These are phyloP conservation scores for Jamesozyma piceae DNA, from an alignment of 805 yeast genomes.

Conservation along the genomic window DNA sequence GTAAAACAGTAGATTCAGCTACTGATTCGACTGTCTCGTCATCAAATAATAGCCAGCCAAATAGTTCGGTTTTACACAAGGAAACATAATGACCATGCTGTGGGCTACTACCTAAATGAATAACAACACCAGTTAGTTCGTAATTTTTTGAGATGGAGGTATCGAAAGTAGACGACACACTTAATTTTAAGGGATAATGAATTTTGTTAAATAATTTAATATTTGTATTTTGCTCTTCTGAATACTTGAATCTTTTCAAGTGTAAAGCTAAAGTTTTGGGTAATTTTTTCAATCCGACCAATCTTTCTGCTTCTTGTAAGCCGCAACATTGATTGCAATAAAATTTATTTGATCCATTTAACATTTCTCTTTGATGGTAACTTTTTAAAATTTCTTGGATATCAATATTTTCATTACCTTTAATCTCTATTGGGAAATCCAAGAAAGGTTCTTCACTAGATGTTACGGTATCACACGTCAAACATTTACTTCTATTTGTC, in stretches of 20 bases:
- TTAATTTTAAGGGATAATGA: constrained; percentile 62
- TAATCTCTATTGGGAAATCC: constrained; percentile 79
- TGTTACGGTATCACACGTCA: constrained; percentile 77
- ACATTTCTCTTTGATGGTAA: constrained; percentile 76
- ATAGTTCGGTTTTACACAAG: constrained; percentile 62
- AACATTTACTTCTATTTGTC: constrained; percentile 81
- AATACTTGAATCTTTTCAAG: constrained; percentile 84
- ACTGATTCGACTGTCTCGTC: constrained; percentile 91
- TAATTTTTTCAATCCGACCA: constrained; percentile 66
- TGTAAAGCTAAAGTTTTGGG: constrained; percentile 79
- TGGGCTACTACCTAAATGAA: constrained; percentile 96
- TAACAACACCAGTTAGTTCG: constrained; percentile 77
- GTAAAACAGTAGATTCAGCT: constrained; percentile 69
- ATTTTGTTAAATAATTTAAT: constrained; percentile 82
- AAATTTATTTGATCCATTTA: constrained; percentile 81
- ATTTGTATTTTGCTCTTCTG: constrained; percentile 70
- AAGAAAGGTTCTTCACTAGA: constrained; percentile 77
- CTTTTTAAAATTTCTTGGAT: constrained; percentile 36
- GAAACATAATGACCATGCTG: constrained; percentile 95
- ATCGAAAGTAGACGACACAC: constrained; percentile 46
- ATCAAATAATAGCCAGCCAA: constrained; percentile 89
- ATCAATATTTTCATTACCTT: constrained; percentile 62
- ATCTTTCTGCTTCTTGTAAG: constrained; percentile 86
- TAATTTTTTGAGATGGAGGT: constrained; percentile 46
- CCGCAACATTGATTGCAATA: constrained; percentile 87